Percentiles rank a stretch among this genome's conserved stretches.
Evolutionary conservation across 176 grass and related monocot species (phyloP).

Genomic region (Rhynchospora breviuscula): DNA sequence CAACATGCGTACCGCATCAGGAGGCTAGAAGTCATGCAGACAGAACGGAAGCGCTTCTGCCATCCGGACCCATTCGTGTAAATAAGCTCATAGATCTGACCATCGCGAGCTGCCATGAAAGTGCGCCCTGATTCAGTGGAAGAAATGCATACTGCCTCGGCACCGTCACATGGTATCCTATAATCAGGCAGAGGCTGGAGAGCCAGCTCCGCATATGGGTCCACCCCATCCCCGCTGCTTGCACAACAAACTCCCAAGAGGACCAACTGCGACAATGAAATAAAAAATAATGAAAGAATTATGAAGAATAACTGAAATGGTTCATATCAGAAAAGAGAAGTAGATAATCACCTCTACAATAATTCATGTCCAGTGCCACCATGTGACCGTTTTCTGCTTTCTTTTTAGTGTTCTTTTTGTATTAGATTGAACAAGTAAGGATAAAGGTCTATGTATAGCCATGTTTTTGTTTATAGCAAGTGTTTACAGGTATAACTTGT

Average conservation of each 20-base stretch:
- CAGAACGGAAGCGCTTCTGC: constrained; percentile 79
- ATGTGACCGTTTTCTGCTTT: not conserved
- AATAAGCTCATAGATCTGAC: constrained; percentile 88
- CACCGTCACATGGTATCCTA: constrained; percentile 74
- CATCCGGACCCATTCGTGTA: constrained; percentile 90
- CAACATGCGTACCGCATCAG: constrained; percentile 61
- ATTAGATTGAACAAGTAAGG: not conserved
- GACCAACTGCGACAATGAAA: constrained; percentile 49
- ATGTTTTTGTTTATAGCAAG: not conserved
- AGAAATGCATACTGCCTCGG: constrained; percentile 77
- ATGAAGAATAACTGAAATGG: not conserved
- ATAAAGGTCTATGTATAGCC: not conserved
- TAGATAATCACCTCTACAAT: not conserved
- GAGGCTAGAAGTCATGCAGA: constrained; percentile 84
- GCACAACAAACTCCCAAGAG: constrained; percentile 90
- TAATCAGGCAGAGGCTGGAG: constrained; percentile 94
- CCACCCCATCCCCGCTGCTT: constrained; percentile 62
- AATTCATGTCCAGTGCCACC: not conserved
- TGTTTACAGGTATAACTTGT: not conserved
- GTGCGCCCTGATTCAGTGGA: constrained; percentile 87
- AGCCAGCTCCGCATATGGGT: constrained; percentile 82
- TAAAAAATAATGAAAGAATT: not conserved
- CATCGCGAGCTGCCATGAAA: constrained; percentile 84
- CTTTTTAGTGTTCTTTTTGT: not conserved
- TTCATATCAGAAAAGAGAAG: not conserved